Percentiles rank a stretch among this genome's conserved stretches.
These are phyloP conservation scores for Aspergillus heteromorphus DNA, from an alignment of 495 filamentous ascomycete species.

Conservation along the genomic window DNA sequence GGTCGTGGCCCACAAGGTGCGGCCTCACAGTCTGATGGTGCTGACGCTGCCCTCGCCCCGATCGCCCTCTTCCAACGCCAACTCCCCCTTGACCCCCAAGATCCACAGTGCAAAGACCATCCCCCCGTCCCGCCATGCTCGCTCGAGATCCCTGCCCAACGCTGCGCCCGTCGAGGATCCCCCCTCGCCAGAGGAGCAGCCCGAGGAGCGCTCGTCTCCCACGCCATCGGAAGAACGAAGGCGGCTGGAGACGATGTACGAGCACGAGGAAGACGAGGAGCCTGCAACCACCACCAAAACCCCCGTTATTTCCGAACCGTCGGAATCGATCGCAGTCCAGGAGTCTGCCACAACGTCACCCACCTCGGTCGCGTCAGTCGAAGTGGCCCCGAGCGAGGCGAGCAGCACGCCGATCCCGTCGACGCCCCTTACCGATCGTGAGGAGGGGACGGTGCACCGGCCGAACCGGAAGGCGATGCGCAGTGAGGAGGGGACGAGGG, in stretches of 20 bases:
- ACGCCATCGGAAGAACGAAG: slow-evolving; percentile 28
- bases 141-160: slow-evolving; percentile 51
- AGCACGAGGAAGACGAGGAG: slow-evolving; percentile 33
- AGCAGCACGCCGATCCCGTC: slow-evolving; percentile 19
- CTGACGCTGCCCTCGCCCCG: slow-evolving; percentile 36
- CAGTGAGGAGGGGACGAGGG: slow-evolving; percentile 23
- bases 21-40: slow-evolving; percentile 61
- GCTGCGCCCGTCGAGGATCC: slow-evolving; percentile 25
- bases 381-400: slow-evolving; percentile 17
- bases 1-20: slow-evolving; percentile 42
- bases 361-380: slow-evolving; percentile 3
- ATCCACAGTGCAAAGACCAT: slow-evolving; percentile 9
- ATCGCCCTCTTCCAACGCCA: slow-evolving; percentile 28
- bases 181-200: slow-evolving; percentile 12
- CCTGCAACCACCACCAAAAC: no score
- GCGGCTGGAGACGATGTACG: slow-evolving; percentile 40
- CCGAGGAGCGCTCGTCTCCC: slow-evolving; percentile 21
- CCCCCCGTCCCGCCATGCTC: slow-evolving; percentile 43
- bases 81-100: slow-evolving; percentile 26
- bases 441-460: slow-evolving; percentile 26
- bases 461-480: slow-evolving; percentile 25
- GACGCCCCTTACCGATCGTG: slow-evolving; percentile 21
- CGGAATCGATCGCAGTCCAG: slow-evolving; percentile 9
- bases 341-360: slow-evolving; percentile 17
- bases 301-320: no score